Base-by-base conservation (phyloP, 768 basidiomycete genomes). In the Termitomyces sp. region DNA sequence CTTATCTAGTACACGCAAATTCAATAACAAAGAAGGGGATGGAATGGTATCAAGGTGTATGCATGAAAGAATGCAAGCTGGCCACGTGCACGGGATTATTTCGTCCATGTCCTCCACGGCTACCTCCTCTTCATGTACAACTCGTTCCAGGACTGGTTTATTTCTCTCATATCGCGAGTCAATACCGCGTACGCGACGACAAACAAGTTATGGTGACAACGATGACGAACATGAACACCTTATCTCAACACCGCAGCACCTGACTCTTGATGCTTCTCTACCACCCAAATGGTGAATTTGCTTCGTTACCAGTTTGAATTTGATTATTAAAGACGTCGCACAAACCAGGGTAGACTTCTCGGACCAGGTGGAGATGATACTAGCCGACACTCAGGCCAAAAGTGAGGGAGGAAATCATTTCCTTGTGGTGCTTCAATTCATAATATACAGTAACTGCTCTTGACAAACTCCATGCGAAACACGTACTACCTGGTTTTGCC, bases 381-480 rank as follows among this genome's bases (percentile, higher is more conserved):
- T 98, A 26, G 76, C 75, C 10, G 78, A 78, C 55, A 82, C 85
- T 13, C 83, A 84, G 54, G 73, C 80, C 52, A 96, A 95, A 79
- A 91, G 95, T 97, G 71, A 68, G 86, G 65, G 56, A 14, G 36
- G 32, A 53, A 54, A 57, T 40, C 56, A 50, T 56, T 47, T 54
- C 47, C 58, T 62, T 64, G 59, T 62, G 59, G 52, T 57, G 55
- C 60, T 64, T 58, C 52, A 36, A 11, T 45, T 59, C 54, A 52
- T 50, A 45, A 56, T 36, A 47, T 55, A 62, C 71, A 98, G 97
- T 98, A 67, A 72, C 78, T n/a, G 74, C 83, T 7, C 86, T 99
- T 41, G 97, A 98, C 72, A 97, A 91, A 70, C 84, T 99, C 5
- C 96, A 99, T 64, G 92, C 96, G 62, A 97, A 92, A 70, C 95